Evolutionary conservation across 2,329 filamentous ascomycete genomes (phyloP).

Genomic region (Camillea tinctor): DNA sequence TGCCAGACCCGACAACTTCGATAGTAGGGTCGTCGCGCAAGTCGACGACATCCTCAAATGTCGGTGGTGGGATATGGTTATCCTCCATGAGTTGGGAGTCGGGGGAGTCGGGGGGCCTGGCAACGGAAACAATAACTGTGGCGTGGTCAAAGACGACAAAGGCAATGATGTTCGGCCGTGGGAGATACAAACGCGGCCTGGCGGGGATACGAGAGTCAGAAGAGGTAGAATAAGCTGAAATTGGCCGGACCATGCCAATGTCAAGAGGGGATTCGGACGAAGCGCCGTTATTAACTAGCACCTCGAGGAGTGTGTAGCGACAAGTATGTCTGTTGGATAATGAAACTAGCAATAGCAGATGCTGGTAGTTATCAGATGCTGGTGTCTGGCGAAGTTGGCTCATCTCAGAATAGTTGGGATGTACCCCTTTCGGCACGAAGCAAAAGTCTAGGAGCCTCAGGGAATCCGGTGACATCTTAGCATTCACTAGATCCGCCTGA

Average conservation of each 20-base stretch:
- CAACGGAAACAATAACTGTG: slow-evolving; percentile 73
- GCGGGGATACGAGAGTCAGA: slow-evolving; percentile 41
- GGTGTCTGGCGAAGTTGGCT: slow-evolving; percentile 52
- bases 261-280: slow-evolving; percentile 36
- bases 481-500: slow-evolving; percentile 48
- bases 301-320: slow-evolving; percentile 74
- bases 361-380: slow-evolving; percentile 51
- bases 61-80: slow-evolving; percentile 59
- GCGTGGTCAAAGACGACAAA: slow-evolving; percentile 80
- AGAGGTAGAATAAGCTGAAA: slow-evolving; percentile 62
- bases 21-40: slow-evolving; percentile 66
- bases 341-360: slow-evolving; percentile 62
- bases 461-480: slow-evolving; percentile 52
- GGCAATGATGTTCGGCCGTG: slow-evolving; percentile 74
- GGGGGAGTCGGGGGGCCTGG: slow-evolving; percentile 65
- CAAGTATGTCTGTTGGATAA: slow-evolving; percentile 51
- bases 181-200: slow-evolving; percentile 70
- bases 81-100: slow-evolving; percentile 73
- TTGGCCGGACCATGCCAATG: slow-evolving; percentile 66
- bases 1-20: slow-evolving; percentile 62
- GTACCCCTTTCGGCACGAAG: slow-evolving; percentile 57
- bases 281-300: slow-evolving; percentile 56
- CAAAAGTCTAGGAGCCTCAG: slow-evolving; percentile 80
- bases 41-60: slow-evolving; percentile 85
- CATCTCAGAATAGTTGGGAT: slow-evolving; percentile 49